A percentile compares a stretch with the other conserved stretches of the same genome.
phyloP scores from a whole-genome alignment of 306 rosid species.

The Ceratonia siliqua region DNA sequence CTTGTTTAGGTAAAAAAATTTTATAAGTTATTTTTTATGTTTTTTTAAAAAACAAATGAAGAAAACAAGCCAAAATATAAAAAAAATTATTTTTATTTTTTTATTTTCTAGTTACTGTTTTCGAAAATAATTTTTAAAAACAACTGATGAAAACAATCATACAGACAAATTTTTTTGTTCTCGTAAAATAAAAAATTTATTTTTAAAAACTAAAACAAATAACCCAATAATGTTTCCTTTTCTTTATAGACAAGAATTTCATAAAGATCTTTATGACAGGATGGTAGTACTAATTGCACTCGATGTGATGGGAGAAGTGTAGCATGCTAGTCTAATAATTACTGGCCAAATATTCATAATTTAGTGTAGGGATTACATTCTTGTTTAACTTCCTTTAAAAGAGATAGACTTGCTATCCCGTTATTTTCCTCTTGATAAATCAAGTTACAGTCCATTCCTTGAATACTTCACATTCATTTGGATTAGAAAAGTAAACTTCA shows the following conservation, averaged over 20 bases:
- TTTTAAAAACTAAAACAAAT: no score
- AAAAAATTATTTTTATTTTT: no score
- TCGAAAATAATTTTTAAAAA: no score
- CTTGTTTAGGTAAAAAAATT: no score
- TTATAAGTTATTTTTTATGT: no score
- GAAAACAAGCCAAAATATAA: no score
- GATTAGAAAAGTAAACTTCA: not conserved
- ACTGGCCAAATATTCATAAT: conserved; percentile 8
- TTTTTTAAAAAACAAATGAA: no score
- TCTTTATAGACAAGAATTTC: not conserved
- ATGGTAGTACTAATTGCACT: not conserved
- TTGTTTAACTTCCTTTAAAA: not conserved
- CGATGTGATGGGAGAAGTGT: not conserved
- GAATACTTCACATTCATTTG: conserved; percentile 10
- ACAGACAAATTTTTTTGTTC: no score
- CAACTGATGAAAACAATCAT: no score
- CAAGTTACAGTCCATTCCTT: not conserved
- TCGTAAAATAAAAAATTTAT: no score
- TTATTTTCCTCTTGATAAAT: not conserved
- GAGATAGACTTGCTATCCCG: not conserved
- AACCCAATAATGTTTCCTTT: not conserved
- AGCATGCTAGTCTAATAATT: not conserved
- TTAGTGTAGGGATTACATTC: not conserved
- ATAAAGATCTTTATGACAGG: not conserved
- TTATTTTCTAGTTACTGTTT: no score